A percentile compares a stretch with the other conserved stretches of the same genome.
phyloP scores from a whole-genome alignment of 108 stramenopile genomes.

The Nitzschia sp. region DNA sequence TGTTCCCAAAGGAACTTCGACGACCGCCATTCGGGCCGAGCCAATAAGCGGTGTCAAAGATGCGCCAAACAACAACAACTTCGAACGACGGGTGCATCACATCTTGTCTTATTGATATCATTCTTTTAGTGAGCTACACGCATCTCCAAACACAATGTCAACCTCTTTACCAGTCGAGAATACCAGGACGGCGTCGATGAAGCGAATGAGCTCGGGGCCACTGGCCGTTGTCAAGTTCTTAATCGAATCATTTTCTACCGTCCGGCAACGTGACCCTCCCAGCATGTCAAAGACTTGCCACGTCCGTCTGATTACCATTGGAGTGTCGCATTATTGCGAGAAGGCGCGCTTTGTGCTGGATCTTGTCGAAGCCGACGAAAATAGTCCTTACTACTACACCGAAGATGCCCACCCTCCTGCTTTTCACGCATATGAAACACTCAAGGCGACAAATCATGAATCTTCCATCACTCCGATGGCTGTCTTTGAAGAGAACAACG shows the following conservation, averaged over 20 bases:
- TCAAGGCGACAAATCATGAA: constrained; percentile 1
- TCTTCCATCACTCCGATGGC: constrained; percentile 32
- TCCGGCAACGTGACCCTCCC: constrained; percentile 16
- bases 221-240: constrained; percentile 14
- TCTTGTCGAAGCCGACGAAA: constrained; percentile 19
- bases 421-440: constrained; percentile 24
- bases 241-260: constrained; percentile 10
- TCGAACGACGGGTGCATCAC: too few relatives aligned
- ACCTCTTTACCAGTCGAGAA: constrained; percentile 1
- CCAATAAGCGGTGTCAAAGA: too few relatives aligned
- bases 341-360: constrained; percentile 41
- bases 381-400: constrained; percentile 37
- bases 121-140: too few relatives aligned
- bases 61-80: too few relatives aligned
- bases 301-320: constrained; percentile 26
- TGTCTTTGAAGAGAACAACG: constrained; percentile 13
- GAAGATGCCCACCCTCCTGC: constrained; percentile 41
- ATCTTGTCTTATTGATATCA: too few relatives aligned
- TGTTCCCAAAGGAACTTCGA: too few relatives aligned
- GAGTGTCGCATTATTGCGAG: constrained; percentile 33
- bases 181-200: background rate
- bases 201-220: constrained; percentile 5
- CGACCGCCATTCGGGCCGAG: too few relatives aligned
- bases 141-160: background rate
- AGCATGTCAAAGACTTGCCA: constrained; percentile 15